Conservation (phyloP, 805 yeast genomes). For the Kregervanrija fluxuum region DNA sequence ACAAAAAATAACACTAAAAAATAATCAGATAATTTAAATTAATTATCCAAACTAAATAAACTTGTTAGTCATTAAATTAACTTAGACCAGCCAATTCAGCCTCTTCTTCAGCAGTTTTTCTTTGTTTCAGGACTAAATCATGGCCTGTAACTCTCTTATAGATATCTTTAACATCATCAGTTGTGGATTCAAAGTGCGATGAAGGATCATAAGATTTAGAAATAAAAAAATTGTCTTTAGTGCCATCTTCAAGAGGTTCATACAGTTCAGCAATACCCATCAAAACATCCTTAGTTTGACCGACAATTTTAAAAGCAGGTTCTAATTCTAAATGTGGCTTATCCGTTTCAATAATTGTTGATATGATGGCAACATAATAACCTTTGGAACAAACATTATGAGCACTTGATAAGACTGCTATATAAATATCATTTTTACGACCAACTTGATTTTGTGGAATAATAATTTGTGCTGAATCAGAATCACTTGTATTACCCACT, state of each 20-base stretch:
- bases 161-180: conserved; percentile 93
- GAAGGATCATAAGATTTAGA: conserved; percentile 91
- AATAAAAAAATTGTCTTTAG: conserved; percentile 67
- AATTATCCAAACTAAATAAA: too few species aligned
- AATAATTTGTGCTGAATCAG: conserved; percentile 88
- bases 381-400: conserved; percentile 90
- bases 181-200: conserved; percentile 91
- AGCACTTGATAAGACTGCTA: conserved; percentile 81
- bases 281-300: conserved; percentile 70
- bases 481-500: conserved; percentile 69
- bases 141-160: conserved; percentile 89
- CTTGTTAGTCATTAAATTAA: background rate
- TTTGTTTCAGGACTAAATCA: conserved; percentile 78
- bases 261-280: conserved; percentile 92
- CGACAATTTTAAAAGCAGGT: conserved; percentile 88
- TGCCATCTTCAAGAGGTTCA: conserved; percentile 83
- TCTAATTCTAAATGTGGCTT: conserved; percentile 88
- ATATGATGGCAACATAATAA: conserved; percentile 85
- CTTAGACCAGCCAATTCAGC: conserved; percentile 34
- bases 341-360: conserved; percentile 90
- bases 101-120: conserved; percentile 62
- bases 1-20: too few species aligned
- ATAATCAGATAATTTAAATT: too few species aligned
- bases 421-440: conserved; percentile 88
- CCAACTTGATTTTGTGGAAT: conserved; percentile 95